phyloP scores from a whole-genome alignment of 306 rosid species.

The Alnus glutinosa region DNA sequence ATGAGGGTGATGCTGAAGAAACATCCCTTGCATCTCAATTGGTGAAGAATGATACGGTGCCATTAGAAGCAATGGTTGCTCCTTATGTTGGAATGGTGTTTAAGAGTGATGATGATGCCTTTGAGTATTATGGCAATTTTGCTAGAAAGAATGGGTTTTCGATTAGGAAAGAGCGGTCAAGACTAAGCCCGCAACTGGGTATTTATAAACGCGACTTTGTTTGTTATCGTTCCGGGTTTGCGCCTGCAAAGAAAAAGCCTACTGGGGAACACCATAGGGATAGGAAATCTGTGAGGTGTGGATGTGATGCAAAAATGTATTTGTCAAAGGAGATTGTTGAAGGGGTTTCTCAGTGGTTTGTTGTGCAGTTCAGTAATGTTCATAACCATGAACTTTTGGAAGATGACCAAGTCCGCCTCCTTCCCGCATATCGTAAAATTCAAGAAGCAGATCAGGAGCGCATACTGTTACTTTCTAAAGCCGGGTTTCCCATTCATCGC shows the following conservation, averaged over 20 bases:
- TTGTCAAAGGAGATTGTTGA: conserved; percentile 83
- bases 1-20: conserved; percentile 71
- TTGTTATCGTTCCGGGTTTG: conserved; percentile 94
- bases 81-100: conserved; percentile 97
- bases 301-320: conserved; percentile 96
- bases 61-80: conserved; percentile 66
- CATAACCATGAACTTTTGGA: conserved; percentile 95
- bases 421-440: conserved; percentile 88
- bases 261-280: conserved; percentile 88
- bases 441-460: conserved; percentile 92
- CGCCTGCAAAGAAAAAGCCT: conserved; percentile 81
- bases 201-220: conserved; percentile 92
- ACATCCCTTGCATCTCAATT: conserved; percentile 53
- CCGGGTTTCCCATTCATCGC: conserved; percentile 91
- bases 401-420: conserved; percentile 94
- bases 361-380: conserved; percentile 84
- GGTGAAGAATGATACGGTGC: conserved; percentile 43
- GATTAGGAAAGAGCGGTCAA: conserved; percentile 83
- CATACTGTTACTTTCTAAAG: conserved; percentile 84
- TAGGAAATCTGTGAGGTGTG: conserved; percentile 89
- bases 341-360: conserved; percentile 88
- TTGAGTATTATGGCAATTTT: conserved; percentile 80
- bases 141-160: conserved; percentile 92
- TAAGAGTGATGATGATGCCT: conserved; percentile 89
- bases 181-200: conserved; percentile 92